These are phyloP conservation scores for Magnolia officinalis DNA, from an alignment of 164 flowering plant genomes.

Conservation along the genomic window DNA sequence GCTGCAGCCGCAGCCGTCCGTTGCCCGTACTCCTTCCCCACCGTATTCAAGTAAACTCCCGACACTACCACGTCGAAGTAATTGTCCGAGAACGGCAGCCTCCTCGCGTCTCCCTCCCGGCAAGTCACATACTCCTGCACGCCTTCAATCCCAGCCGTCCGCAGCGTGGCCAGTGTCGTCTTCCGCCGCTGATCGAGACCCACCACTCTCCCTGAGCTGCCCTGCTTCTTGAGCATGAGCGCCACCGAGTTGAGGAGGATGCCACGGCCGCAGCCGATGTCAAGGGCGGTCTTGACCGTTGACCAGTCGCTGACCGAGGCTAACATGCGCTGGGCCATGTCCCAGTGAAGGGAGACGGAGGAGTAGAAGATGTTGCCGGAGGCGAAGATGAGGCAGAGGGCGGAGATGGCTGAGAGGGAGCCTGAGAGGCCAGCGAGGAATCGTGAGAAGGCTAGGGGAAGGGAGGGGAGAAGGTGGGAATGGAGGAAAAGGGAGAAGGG, in stretches of 20 bases:
- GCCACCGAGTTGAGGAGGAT: conserved; percentile 89
- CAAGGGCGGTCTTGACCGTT: conserved; percentile 68
- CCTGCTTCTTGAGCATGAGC: conserved; percentile 77
- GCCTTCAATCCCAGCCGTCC: conserved; percentile 76
- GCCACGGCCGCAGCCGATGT: conserved; percentile 92
- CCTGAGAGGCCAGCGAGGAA: conserved; percentile 78
- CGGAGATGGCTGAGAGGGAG: conserved; percentile 66
- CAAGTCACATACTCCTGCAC: conserved; percentile 92
- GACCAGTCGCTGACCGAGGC: conserved; percentile 77
- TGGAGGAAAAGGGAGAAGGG: conserved; percentile 34
- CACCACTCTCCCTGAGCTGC: conserved; percentile 88
- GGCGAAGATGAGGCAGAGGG: conserved; percentile 72
- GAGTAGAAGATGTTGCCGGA: conserved; percentile 84
- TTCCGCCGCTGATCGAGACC: conserved; percentile 55
- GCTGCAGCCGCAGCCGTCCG: conserved; percentile 76
- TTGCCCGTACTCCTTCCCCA: conserved; percentile 82
- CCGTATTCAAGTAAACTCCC: conserved; percentile 66
- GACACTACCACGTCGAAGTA: conserved; percentile 95
- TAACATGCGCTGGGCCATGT: conserved; percentile 80
- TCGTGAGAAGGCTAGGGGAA: conserved; percentile 32
- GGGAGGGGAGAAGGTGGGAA: conserved; percentile 21
- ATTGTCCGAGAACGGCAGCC: conserved; percentile 70
- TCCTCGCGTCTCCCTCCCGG: conserved; percentile 76
- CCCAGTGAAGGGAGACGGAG: conserved; percentile 65
- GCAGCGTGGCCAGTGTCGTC: conserved; percentile 46